phyloP scores from a whole-genome alignment of 805 yeast genomes.

The Schizosaccharomyces cryophilus region DNA sequence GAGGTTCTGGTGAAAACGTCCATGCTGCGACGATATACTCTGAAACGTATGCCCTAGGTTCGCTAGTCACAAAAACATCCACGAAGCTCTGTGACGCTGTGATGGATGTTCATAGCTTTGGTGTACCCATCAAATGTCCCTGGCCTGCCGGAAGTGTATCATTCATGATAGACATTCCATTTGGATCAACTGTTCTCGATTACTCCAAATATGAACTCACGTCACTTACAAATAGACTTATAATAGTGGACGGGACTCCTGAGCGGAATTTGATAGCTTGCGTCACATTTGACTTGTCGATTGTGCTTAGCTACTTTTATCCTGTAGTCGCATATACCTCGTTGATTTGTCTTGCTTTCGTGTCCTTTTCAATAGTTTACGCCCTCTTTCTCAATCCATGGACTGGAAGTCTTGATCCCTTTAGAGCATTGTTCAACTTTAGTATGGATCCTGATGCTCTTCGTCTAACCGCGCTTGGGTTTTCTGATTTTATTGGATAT shows the following conservation, averaged over 20 bases:
- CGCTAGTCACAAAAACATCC: not conserved
- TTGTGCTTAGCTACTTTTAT: not conserved
- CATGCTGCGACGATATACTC: not conserved
- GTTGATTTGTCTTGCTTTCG: not conserved
- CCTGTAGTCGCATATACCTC: not conserved
- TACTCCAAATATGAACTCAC: not conserved
- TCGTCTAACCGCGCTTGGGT: constrained; percentile 29
- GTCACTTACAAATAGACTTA: not conserved
- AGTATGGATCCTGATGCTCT: constrained; percentile 32
- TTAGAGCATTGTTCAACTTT: constrained; percentile 28
- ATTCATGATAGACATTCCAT: not conserved
- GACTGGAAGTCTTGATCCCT: constrained; percentile 32
- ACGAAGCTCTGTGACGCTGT: not conserved
- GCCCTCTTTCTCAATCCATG: constrained; percentile 25
- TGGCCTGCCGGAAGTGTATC: not conserved
- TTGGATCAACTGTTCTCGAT: not conserved
- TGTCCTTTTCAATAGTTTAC: constrained; percentile 16
- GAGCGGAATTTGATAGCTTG: constrained; percentile 1
- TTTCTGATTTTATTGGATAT: constrained; percentile 25
- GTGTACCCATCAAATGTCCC: not conserved
- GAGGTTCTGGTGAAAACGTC: not conserved
- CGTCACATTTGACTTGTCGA: not conserved
- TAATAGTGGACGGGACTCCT: constrained; percentile 2
- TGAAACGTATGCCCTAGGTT: not conserved
- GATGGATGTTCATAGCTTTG: not conserved